phyloP scores from a whole-genome alignment of 108 stramenopile species.

The Nannochloropsis gaditana region DNA sequence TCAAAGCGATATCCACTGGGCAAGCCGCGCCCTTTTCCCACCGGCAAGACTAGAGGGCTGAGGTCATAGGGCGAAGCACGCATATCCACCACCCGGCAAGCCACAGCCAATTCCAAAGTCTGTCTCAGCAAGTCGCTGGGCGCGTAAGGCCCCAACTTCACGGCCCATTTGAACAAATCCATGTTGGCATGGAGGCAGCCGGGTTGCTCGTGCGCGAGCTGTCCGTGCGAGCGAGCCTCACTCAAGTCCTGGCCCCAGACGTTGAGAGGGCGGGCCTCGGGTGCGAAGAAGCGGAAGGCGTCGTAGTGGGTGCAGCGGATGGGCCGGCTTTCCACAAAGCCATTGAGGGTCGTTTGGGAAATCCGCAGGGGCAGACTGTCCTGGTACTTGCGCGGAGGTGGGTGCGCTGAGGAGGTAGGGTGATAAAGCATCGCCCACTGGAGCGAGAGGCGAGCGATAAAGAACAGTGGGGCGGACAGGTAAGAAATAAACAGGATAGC shows the following conservation, averaged over 20 bases:
- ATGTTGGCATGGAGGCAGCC: constrained; percentile 87
- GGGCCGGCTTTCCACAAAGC: constrained; percentile 64
- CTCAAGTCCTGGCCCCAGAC: constrained; percentile 23
- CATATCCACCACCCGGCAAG: constrained; percentile 70
- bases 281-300: constrained; percentile 84
- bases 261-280: constrained; percentile 70
- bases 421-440: constrained; percentile 91
- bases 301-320: constrained; percentile 85
- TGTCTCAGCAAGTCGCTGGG: constrained; percentile 59
- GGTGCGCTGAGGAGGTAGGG: constrained; percentile 50
- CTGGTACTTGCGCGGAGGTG: constrained; percentile 62
- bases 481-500: not conserved
- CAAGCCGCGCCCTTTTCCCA: constrained; percentile 6
- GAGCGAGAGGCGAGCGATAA: not conserved
- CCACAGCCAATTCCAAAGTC: constrained; percentile 63
- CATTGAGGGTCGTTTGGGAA: constrained; percentile 61
- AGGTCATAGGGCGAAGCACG: constrained; percentile 84
- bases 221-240: constrained; percentile 26
- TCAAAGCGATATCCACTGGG: constrained; percentile 22
- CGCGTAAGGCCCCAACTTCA: constrained; percentile 67
- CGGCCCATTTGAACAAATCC: constrained; percentile 82
- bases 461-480: not conserved
- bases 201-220: constrained; percentile 65
- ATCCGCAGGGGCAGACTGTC: constrained; percentile 68
- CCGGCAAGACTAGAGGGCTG: constrained; percentile 21